Evolutionary conservation across 768 basidiomycete genomes (phyloP), one percentile per base, ranked within the genome.

Genomic region (Butyriboletus loyo): DNA sequence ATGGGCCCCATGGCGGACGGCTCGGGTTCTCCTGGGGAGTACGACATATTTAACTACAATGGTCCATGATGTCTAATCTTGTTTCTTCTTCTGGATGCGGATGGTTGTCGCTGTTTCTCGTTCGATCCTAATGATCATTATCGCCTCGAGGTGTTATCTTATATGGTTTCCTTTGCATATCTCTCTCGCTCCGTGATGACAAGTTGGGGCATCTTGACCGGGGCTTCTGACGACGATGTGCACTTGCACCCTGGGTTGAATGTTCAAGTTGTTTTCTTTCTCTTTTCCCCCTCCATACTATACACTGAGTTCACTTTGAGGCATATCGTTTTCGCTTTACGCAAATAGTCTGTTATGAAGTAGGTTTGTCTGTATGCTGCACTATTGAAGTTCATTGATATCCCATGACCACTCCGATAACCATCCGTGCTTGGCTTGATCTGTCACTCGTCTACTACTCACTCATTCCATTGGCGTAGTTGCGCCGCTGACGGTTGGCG

Each of bases 41-140:
- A 81, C 59, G 82, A 83, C 56, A 68, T 82, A 55, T 81, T 84
- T 66, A 82, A 80, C 63, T 85, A 84, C 80, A 74, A 69, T 58
- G 72, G 73, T 50, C 75, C 68, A 73, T 72, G 65, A 65, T 54
- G 44, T 47, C 50, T 52, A 24, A 46, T 35, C 51, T 37, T 24
- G 42, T 52, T 54, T 55, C 47, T 52, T 49, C 45, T 50, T 22
- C 41, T 50, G 58, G 57, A 56, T 38, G 42, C 45, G 61, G 60
- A 59, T 63, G 46, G 48, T 46, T 53, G 44, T 58, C 49, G 50
- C 46, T 54, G 49, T 62, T 48, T 50, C 47, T 61, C 41, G 38
- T 51, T 53, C 36, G 52, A 50, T 42, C 59, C 59, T 53, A 36
- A 51, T 55, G 56, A 56, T 58, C 53, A 55, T 68, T 66, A 64